Conservation (phyloP, 345 rosid genomes). For the Hibiscus tridactylites region DNA sequence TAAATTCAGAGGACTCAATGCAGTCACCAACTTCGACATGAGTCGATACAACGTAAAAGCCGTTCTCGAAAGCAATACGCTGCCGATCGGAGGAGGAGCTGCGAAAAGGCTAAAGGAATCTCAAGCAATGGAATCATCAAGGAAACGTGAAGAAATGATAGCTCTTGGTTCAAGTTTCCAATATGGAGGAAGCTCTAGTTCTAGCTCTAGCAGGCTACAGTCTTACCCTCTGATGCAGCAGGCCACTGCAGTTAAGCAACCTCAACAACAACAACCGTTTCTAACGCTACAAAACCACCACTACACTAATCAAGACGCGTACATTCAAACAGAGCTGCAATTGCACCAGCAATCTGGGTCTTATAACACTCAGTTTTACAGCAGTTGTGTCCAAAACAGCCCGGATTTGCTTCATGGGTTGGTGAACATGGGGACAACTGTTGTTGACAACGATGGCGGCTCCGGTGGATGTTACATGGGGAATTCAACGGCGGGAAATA, state of each 20-base stretch:
- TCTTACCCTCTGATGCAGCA: slow-evolving; percentile 51
- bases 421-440: slow-evolving; percentile 32
- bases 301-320: slow-evolving; percentile 46
- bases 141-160: slow-evolving; percentile 81
- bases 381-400: slow-evolving; percentile 57
- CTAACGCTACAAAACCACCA: slow-evolving; percentile 70
- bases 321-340: slow-evolving; percentile 76
- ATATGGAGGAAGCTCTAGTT: slow-evolving; percentile 33
- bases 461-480: slow-evolving; percentile 26
- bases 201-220: slow-evolving; percentile 47
- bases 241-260: slow-evolving; percentile 39
- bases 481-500: slow-evolving; percentile 21
- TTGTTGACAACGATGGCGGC: slow-evolving; percentile 31
- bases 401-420: slow-evolving; percentile 67
- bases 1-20: slow-evolving; percentile 83
- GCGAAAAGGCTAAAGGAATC: slow-evolving; percentile 94
- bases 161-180: slow-evolving; percentile 66
- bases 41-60: slow-evolving; percentile 89
- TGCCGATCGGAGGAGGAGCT: slow-evolving; percentile 97
- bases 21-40: slow-evolving; percentile 97
- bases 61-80: slow-evolving; percentile 83
- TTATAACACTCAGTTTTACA: slow-evolving; percentile 44
- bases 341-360: slow-evolving; percentile 28
- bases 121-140: slow-evolving; percentile 82
- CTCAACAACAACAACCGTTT: slow-evolving; percentile 43